These are phyloP conservation scores for Aspergillus intermedius DNA, from an alignment of 2,329 filamentous ascomycete species.

Conservation along the genomic window DNA sequence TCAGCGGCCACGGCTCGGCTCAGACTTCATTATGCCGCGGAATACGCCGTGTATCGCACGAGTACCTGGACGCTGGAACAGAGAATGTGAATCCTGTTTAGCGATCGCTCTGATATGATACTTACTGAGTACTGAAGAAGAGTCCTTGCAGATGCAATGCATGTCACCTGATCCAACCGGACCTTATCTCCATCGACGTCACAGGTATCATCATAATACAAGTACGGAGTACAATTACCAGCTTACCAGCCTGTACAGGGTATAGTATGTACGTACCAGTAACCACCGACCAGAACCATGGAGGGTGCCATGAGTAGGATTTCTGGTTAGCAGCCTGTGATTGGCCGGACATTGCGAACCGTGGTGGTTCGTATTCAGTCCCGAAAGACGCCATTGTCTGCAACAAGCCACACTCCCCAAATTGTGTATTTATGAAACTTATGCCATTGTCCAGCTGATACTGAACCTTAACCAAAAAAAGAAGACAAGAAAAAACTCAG, in stretches of 20 bases:
- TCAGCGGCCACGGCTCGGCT: no score
- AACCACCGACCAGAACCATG: neutral
- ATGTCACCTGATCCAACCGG: neutral
- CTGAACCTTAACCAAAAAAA: neutral
- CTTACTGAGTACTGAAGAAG: no score
- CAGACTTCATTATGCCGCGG: no score
- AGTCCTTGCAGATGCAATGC: no score
- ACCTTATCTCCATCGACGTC: neutral
- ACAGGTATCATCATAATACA: neutral
- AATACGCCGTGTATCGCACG: no score
- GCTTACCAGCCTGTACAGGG: neutral
- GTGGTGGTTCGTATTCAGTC: constrained; percentile 2
- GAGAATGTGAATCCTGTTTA: no score
- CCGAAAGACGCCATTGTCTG: neutral
- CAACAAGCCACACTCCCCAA: neutral
- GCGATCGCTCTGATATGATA: no score
- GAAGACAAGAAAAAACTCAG: neutral
- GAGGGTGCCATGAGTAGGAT: constrained; percentile 9
- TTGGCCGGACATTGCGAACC: constrained; percentile 6
- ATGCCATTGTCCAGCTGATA: no score
- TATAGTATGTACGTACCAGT: neutral
- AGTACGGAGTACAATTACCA: neutral
- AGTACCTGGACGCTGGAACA: no score
- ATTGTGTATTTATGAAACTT: no score
- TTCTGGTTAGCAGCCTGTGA: constrained; percentile 1